Evolutionary conservation across 192 early-diverging fungal genomes (phyloP), one percentile per base, ranked within the genome.

Genomic region (Chytriomyces sp.): DNA sequence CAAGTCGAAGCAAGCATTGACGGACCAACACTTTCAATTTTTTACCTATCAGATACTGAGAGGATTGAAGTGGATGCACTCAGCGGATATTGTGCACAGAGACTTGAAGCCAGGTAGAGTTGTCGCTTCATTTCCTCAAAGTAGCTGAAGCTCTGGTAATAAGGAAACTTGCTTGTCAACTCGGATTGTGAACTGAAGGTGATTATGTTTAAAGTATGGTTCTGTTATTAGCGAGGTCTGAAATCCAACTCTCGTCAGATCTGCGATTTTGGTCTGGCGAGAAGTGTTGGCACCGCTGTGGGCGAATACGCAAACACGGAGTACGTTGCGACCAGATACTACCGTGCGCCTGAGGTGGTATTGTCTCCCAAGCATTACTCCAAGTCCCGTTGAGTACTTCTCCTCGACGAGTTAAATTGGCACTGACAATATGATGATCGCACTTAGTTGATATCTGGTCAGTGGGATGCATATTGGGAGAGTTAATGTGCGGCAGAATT

Each of bases 291-390:
- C 17, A 90, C 91, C 52, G 91, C 90, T 37, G 82, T 84, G 57
- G 92, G 94, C 55, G 88, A 87, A 66, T 69, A 52, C 52, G 74
- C 96, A 74, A 93, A 99, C 94, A 99, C 98, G 22, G 98, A 99
- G 80, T 99, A 99, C 69, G 98, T 99, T 32, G 98, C 98, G 40
- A 99, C 98, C n/a, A 83, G 98, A 72, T 99, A 96, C 95, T 99
- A 98, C 82, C 86, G 98, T 53, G 94, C 98, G 17, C 98, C 98
- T 25, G 98, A 99, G 73, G 94, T 99, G 70, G 95, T 99, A 92
- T 83, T 99, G 56, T 93, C 95, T 14, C 98, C 97, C 78, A 94
- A 94, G 75, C 92, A 91, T 77, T 99, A 99, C 80, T 98, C 96
- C 73, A 98, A 98, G 86, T 97, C 98, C 8, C 97, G 82, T 83